Base-by-base conservation (phyloP, 2,329 filamentous ascomycete species). In the Thermomyces lanuginosus region DNA sequence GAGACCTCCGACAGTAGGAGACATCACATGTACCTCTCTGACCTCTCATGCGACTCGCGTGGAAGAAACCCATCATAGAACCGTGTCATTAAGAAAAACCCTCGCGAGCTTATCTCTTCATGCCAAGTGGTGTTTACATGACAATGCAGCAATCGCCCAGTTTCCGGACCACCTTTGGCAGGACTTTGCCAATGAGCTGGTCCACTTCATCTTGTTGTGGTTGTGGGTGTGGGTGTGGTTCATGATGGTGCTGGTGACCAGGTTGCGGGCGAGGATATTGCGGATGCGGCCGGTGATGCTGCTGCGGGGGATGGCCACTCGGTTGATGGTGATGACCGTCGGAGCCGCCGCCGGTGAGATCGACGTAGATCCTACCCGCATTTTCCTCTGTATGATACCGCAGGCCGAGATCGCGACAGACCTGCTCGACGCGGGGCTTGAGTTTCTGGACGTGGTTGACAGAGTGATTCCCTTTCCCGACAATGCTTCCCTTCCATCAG, bases 381-480 rank as follows among this genome's bases (percentile, higher is more conserved):
- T 98, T 95, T 25, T 78, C 75, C 59, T 95, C 89, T 1, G 82
- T 91, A 30, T 66, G 57, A 53, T 78, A 93, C 42, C 83, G 68
- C 29, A 98, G 61, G 0, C 84, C 81, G 22, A 92, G 56, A 49
- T 93, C 77, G 25, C 62, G 67, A 53, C 86, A 92, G 25, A 95
- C 63, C 48, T 79, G 66, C 58, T 95, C 84, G 22, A 95, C 82
- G 34, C 79, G 68, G n/a, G 89, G 89, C 58, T 92, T 93, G 53
- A 98, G 74, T 63, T 89, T 93, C 54, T 92, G 82, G 13, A 95
- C 66, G 44, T 89, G 77, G 38, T 74, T 69, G 6, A 58, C 61
- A 26, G 73, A 81, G 58, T 98, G 89, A 51, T 91, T 89, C 3
- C 89, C 89, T 55, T 86, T 92, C 45, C 89, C 89, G 16, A 95